Percentiles rank a stretch among this genome's conserved stretches.
phyloP scores from a whole-genome alignment of 108 stramenopile genomes.

The Cyclotella atomus region DNA sequence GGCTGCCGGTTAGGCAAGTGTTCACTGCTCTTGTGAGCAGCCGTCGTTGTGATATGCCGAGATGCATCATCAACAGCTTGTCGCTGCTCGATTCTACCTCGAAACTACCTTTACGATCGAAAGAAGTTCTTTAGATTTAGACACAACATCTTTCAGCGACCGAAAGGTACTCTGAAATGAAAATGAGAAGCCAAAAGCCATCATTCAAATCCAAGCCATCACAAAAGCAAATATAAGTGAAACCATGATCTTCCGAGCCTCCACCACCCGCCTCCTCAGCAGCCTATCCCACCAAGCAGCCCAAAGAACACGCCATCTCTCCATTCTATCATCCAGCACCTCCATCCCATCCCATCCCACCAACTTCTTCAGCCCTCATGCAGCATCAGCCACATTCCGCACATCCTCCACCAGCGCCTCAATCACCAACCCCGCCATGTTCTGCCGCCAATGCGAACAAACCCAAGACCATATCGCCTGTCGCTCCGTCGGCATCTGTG shows the following conservation, averaged over 20 bases:
- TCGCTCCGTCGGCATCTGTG: constrained; percentile 73
- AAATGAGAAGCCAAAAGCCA: not conserved
- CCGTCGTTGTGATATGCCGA: not conserved
- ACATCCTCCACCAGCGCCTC: constrained; percentile 4
- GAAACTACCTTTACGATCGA: too few relatives aligned
- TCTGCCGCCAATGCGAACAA: constrained; percentile 88
- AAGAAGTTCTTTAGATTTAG: too few relatives aligned
- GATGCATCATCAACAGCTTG: not conserved
- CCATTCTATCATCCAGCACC: not conserved
- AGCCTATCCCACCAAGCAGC: not conserved
- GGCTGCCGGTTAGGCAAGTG: not conserved
- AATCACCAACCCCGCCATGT: constrained; percentile 69
- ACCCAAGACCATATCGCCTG: constrained; percentile 75
- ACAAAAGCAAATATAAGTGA: not conserved
- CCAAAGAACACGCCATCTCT: constrained; percentile 5
- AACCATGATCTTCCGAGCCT: constrained; percentile 15
- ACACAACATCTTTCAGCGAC: too few relatives aligned
- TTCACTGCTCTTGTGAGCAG: not conserved
- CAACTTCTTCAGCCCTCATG: not conserved
- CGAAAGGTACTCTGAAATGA: too few relatives aligned
- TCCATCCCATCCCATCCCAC: not conserved
- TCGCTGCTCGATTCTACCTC: not conserved
- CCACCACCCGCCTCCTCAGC: constrained; percentile 5
- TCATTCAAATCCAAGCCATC: not conserved
- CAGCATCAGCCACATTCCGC: not conserved